Evolutionary conservation across 257 asterid species (phyloP), one percentile per base, ranked within the genome.

Genomic region (Marsdenia floribunda): DNA sequence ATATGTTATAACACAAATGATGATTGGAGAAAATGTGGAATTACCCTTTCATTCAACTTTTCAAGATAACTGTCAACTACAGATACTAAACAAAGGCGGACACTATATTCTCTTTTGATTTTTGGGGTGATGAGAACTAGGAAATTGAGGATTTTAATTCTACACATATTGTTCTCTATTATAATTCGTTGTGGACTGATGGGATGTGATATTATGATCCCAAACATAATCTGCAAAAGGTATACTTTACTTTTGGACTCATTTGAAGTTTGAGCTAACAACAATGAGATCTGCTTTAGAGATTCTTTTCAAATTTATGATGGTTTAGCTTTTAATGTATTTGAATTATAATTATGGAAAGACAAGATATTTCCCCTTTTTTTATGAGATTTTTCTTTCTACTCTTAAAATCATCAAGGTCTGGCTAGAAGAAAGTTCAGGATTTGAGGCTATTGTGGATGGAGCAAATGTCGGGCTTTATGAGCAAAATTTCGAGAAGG

Each of bases 381-480:
- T 24, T 69, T 19, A 5, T 78, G 64, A 67, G 12, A 26, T 55
- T 66, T 29, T 72, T 77, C 38, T 75, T 55, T 19, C 16, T 65
- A 5, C 13, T 13, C 2, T 71, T 37, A 79, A 64, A 67, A 50
- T 50, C 22, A 69, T 84, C 57, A 74, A 94, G 99, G 98, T 86
- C 49, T 95, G 99, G 99, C 80, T 95, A 75, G 96, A 87, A 73
- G 82, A 84, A 76, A 85, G 87, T 80, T 85, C 88, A 73, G 91
- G 82, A 55, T 89, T 88, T 76, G 97, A 95, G 76, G 84, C 92
- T 53, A 82, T 92, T 61, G 83, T 90, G n/a, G 99, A 95, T 83
- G 98, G 96, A 89, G 99, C 97, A 76, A 92, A 90, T 85, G 74
- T 92, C 74, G 98, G 98, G 58, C 82, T 92, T 16, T 92, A 84